Evolutionary conservation across 306 rosid species (phyloP).

Genomic region (Quercus engelmannii): DNA sequence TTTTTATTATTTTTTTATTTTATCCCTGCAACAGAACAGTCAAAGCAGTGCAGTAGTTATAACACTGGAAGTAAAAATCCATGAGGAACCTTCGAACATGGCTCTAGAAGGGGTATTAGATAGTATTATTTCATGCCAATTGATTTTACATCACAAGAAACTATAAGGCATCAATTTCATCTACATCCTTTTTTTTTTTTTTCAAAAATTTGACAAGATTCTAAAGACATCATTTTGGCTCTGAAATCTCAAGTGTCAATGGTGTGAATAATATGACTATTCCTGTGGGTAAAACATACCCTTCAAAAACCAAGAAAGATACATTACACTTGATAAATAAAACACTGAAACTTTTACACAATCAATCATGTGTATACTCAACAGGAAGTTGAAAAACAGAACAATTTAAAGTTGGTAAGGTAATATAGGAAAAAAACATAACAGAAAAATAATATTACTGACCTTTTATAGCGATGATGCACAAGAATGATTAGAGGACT

Average conservation of each 20-base stretch:
- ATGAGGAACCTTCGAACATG: too few relatives aligned
- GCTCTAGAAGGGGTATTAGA: too few relatives aligned
- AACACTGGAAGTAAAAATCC: too few relatives aligned
- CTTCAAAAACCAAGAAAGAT: not conserved
- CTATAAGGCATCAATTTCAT: too few relatives aligned
- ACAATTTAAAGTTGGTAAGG: not conserved
- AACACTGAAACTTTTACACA: not conserved
- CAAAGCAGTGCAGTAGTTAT: too few relatives aligned
- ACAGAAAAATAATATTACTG: constrained; percentile 1
- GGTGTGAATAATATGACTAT: not conserved
- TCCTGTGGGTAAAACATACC: not conserved
- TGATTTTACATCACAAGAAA: too few relatives aligned
- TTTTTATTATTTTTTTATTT: too few relatives aligned
- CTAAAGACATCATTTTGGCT: not conserved
- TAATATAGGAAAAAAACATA: not conserved
- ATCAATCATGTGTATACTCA: not conserved
- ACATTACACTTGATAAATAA: not conserved
- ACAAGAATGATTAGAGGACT: constrained; percentile 79
- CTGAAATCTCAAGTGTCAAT: not conserved
- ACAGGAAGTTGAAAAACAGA: not conserved
- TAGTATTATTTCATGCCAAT: too few relatives aligned
- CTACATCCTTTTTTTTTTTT: not conserved
- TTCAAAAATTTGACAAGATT: not conserved
- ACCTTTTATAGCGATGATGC: constrained; percentile 91
- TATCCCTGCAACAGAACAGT: too few relatives aligned